A percentile compares a stretch with the other conserved stretches of the same genome.
Evolutionary conservation across 2,329 filamentous ascomycete genomes (phyloP).

Genomic region (Colletotrichum cereale): DNA sequence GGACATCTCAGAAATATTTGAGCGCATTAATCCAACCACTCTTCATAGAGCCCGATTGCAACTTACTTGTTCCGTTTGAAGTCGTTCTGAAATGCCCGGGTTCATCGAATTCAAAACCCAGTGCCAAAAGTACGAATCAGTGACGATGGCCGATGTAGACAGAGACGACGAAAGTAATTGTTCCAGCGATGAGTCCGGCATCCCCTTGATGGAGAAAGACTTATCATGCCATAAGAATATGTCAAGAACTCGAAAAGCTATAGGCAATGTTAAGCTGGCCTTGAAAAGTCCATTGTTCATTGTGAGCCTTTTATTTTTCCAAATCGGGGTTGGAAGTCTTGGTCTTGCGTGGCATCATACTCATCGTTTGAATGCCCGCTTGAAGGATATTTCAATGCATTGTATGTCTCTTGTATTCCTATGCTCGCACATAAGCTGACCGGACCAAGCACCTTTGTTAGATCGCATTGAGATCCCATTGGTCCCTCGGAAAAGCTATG

Average conservation of each 20-base stretch:
- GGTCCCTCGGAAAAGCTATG: conserved; percentile 21
- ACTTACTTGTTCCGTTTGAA: too few species aligned
- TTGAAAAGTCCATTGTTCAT: conserved; percentile 14
- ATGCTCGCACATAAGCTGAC: not conserved
- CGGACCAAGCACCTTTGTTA: not conserved
- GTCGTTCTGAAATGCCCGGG: not conserved
- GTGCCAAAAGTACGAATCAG: not conserved
- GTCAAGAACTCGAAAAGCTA: not conserved
- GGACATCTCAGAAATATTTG: too few species aligned
- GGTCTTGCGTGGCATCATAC: conserved; percentile 8
- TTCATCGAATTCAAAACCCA: not conserved
- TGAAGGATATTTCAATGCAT: conserved; percentile 11
- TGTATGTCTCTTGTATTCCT: not conserved
- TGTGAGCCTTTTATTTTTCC: conserved; percentile 11
- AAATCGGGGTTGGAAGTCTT: conserved; percentile 11
- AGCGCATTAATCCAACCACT: too few species aligned
- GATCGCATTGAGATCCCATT: conserved; percentile 9
- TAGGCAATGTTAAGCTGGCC: not conserved
- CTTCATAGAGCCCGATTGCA: not conserved
- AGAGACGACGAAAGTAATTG: not conserved
- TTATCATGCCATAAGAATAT: not conserved
- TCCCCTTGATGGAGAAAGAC: conserved; percentile 6
- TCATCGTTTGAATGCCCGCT: not conserved
- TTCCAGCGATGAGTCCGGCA: conserved; percentile 15
- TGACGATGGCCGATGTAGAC: not conserved